Evolutionary conservation across 192 early-diverging fungal genomes (phyloP).

Genomic region (Radiomyces spectabilis): DNA sequence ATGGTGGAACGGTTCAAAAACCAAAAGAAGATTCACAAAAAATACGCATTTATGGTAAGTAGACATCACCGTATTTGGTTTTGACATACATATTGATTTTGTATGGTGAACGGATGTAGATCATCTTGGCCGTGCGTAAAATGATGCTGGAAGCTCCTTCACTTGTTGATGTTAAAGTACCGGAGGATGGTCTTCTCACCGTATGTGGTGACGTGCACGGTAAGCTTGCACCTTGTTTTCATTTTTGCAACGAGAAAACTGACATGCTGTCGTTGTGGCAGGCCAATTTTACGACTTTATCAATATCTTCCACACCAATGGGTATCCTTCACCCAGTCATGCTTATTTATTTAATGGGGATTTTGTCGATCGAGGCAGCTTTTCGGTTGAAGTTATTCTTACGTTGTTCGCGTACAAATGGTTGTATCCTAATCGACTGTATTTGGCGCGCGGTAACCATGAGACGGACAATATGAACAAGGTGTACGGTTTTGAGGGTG

Average conservation of each 20-base stretch:
- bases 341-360: conserved; percentile 97
- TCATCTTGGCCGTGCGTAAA: conserved; percentile 69
- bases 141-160: conserved; percentile 70
- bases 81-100: not conserved
- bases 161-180: conserved; percentile 81
- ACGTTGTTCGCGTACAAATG: conserved; percentile 88
- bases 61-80: not conserved
- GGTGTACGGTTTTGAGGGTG: conserved; percentile 98
- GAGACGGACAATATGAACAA: conserved; percentile 99
- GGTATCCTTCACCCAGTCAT: conserved; percentile 73
- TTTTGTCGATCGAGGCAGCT: conserved; percentile 98
- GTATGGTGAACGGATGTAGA: conserved; percentile 24
- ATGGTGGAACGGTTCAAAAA: conserved; percentile 74
- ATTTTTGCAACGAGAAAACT: not conserved
- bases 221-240: too few species aligned
- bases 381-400: conserved; percentile 94
- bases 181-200: conserved; percentile 66
- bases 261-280: not conserved
- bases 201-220: conserved; percentile 98
- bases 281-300: conserved; percentile 97
- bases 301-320: conserved; percentile 92
- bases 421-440: conserved; percentile 79
- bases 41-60: conserved; percentile 72
- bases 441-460: conserved; percentile 94
- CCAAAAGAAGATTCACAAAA: conserved; percentile 87